Evolutionary conservation across 129 eudicot genomes (phyloP).

Genomic region (Dittrichia graveolens): DNA sequence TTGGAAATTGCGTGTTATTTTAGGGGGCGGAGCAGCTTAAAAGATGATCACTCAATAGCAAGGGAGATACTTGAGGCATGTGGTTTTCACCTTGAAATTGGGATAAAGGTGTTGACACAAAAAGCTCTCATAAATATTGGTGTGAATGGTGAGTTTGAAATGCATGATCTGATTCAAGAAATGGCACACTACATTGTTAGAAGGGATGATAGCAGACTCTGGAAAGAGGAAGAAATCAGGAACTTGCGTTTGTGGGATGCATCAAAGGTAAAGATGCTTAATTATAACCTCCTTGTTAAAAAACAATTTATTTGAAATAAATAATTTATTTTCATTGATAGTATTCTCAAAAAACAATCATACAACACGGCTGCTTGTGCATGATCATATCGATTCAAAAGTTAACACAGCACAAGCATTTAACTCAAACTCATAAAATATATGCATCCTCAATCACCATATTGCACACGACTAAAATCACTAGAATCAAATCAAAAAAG

Average conservation of each 20-base stretch:
- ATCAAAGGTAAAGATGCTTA: neutral
- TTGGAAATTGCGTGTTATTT: neutral
- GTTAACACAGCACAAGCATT: too few relatives aligned
- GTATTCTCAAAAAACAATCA: too few relatives aligned
- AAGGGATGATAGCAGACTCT: neutral
- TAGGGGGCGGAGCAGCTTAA: neutral
- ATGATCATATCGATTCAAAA: too few relatives aligned
- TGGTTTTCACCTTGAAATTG: neutral
- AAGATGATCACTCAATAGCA: neutral
- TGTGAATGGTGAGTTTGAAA: neutral
- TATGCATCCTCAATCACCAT: too few relatives aligned
- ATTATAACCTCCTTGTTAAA: too few relatives aligned
- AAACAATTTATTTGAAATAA: too few relatives aligned
- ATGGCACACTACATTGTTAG: neutral
- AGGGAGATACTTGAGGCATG: slow-evolving; percentile 17
- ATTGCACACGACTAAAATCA: too few relatives aligned
- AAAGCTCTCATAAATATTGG: neutral
- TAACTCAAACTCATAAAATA: too few relatives aligned
- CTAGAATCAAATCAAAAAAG: too few relatives aligned
- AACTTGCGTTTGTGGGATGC: neutral
- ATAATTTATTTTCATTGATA: too few relatives aligned
- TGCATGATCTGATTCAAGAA: neutral
- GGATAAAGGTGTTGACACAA: neutral
- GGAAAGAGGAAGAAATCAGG: neutral
- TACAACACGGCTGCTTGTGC: too few relatives aligned